phyloP scores from a whole-genome alignment of 768 basidiomycete genomes.

The Calocybe cyanea region DNA sequence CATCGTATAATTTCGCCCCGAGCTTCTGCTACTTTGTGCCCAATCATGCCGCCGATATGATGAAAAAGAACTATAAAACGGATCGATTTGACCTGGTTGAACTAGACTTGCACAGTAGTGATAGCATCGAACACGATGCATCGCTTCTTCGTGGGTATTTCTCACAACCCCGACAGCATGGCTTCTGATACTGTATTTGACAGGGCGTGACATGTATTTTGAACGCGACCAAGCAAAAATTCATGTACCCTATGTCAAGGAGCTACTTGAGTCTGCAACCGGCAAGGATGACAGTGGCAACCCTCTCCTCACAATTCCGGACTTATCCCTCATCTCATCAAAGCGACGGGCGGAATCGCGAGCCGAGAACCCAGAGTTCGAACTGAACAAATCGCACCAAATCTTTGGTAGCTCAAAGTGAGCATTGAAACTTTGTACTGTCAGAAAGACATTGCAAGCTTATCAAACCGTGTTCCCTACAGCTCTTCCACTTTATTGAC shows the following conservation, averaged over 20 bases:
- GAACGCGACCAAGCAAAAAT: slow-evolving; percentile 51
- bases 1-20: slow-evolving; percentile 67
- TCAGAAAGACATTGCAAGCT: not conserved
- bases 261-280: slow-evolving; percentile 54
- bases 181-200: slow-evolving; percentile 26
- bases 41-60: slow-evolving; percentile 51
- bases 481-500: slow-evolving; percentile 63
- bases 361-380: slow-evolving; percentile 52
- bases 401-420: slow-evolving; percentile 68
- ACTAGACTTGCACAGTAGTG: slow-evolving; percentile 65
- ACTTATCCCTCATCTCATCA: slow-evolving; percentile 53
- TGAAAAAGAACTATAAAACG: slow-evolving; percentile 52
- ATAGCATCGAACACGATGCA: slow-evolving; percentile 71
- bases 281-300: slow-evolving; percentile 51
- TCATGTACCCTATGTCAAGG: slow-evolving; percentile 47
- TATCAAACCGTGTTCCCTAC: slow-evolving; percentile 1
- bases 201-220: slow-evolving; percentile 45
- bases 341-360: slow-evolving; percentile 60
- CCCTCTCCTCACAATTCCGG: slow-evolving; percentile 47
- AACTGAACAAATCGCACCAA: slow-evolving; percentile 46
- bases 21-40: slow-evolving; percentile 69
- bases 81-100: slow-evolving; percentile 66
- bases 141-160: slow-evolving; percentile 53
- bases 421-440: too few species aligned
- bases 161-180: not conserved